These are phyloP conservation scores for Tylopilus felleus DNA, from an alignment of 768 basidiomycete species.

Conservation along the genomic window DNA sequence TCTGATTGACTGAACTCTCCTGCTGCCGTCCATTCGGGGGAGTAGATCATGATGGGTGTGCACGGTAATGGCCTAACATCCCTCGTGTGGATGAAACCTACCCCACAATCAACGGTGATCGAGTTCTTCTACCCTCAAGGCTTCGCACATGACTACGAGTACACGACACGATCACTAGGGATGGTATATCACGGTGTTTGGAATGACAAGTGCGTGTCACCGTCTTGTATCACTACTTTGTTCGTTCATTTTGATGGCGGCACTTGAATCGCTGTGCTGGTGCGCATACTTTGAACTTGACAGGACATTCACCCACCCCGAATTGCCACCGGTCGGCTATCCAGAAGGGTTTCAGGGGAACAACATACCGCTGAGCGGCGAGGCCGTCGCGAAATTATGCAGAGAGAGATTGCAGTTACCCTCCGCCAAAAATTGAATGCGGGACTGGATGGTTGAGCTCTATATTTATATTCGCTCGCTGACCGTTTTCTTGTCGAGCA, in stretches of 20 bases:
- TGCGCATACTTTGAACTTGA: background rate
- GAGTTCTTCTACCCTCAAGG: constrained; percentile 88
- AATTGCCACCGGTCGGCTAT: constrained; percentile 63
- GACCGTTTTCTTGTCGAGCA: too few relatives aligned
- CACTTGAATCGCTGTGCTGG: background rate
- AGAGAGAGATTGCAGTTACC: constrained; percentile 44
- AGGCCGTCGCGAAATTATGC: constrained; percentile 58
- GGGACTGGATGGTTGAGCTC: too few relatives aligned
- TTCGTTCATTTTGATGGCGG: background rate
- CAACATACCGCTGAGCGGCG: constrained; percentile 78
- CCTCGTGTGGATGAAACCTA: constrained; percentile 89
- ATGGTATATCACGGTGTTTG: constrained; percentile 86
- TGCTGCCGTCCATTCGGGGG: background rate
- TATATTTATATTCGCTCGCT: too few relatives aligned
- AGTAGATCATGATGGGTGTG: constrained; percentile 89
- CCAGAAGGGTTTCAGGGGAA: constrained; percentile 91
- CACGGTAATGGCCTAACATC: constrained; percentile 91
- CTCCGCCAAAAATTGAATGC: background rate
- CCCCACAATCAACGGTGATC: constrained; percentile 79
- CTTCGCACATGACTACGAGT: constrained; percentile 85
- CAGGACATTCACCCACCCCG: constrained; percentile 74
- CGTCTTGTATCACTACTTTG: background rate
- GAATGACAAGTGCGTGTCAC: constrained; percentile 54
- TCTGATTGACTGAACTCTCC: background rate
- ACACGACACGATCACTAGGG: constrained; percentile 74